phyloP scores from a whole-genome alignment of 176 grass and related monocot genomes.

The Bothriochloa decipiens region DNA sequence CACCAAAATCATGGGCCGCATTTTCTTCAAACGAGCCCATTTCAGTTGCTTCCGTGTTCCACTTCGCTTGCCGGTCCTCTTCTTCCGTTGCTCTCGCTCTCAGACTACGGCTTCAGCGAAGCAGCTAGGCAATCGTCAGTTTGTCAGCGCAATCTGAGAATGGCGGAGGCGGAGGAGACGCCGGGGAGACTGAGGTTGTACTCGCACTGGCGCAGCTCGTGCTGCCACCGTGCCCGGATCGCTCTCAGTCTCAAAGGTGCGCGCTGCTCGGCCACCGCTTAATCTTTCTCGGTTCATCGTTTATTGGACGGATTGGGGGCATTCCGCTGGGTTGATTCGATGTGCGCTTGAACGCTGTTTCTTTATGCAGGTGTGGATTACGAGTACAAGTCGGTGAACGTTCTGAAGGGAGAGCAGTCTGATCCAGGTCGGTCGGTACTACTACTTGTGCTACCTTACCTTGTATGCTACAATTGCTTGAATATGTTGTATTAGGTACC shows the following conservation, averaged over 20 bases:
- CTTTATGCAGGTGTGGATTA: constrained; percentile 35
- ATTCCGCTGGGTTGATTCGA: background rate
- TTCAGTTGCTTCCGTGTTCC: constrained; percentile 28
- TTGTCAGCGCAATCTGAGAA: background rate
- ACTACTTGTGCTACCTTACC: background rate
- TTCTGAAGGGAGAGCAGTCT: constrained; percentile 58
- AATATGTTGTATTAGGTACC: background rate
- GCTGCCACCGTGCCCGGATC: constrained; percentile 66
- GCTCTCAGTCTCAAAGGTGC: constrained; percentile 75
- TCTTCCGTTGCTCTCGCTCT: background rate
- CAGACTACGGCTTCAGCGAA: background rate
- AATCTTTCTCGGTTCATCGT: background rate
- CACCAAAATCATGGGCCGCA: too few species aligned
- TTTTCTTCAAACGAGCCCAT: background rate
- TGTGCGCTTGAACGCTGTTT: background rate
- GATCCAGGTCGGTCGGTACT: constrained; percentile 44
- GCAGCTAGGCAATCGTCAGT: background rate
- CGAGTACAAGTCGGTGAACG: constrained; percentile 62
- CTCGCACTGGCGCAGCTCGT: constrained; percentile 69
- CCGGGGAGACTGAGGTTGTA: constrained; percentile 36
- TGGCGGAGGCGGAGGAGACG: constrained; percentile 26
- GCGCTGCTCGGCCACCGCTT: background rate
- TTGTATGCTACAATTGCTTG: background rate
- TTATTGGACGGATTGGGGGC: background rate
- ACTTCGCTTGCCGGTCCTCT: background rate